Evolutionary conservation across 306 rosid species (phyloP).

Genomic region (Aeschynomene evenia): DNA sequence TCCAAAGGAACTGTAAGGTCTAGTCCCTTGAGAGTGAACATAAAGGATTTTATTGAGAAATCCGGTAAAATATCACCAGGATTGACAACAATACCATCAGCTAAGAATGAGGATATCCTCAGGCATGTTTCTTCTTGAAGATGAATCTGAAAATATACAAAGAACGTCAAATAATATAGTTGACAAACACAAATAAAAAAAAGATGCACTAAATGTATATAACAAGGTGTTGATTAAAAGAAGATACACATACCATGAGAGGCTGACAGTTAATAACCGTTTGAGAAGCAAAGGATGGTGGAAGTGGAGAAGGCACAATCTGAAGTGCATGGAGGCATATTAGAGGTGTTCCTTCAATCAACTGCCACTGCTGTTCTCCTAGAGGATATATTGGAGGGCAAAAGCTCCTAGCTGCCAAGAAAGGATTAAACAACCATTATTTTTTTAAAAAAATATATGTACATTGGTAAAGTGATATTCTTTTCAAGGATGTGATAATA

Average conservation of each 20-base stretch:
- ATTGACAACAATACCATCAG: constrained; percentile 80
- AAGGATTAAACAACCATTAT: constrained; percentile 33
- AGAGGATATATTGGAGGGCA: constrained; percentile 92
- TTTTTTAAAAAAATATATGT: constrained; percentile 14
- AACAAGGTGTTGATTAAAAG: constrained; percentile 15
- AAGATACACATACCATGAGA: constrained; percentile 61
- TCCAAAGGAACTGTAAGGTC: constrained; percentile 78
- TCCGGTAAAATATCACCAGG: constrained; percentile 85
- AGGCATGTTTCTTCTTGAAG: constrained; percentile 92
- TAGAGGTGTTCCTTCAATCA: constrained; percentile 64
- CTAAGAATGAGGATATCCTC: constrained; percentile 88
- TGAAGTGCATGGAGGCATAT: constrained; percentile 77
- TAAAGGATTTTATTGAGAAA: constrained; percentile 72
- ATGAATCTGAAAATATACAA: constrained; percentile 56
- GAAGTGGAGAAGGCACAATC: constrained; percentile 81
- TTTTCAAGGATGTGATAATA: constrained; percentile 12
- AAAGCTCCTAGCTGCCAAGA: constrained; percentile 70
- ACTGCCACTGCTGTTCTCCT: constrained; percentile 69
- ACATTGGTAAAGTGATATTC: constrained; percentile 1
- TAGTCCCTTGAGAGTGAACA: constrained; percentile 65
- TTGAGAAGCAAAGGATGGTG: constrained; percentile 84
- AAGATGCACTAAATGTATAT: not conserved
- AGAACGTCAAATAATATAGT: constrained; percentile 18
- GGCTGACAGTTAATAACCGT: constrained; percentile 91
- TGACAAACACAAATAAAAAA: constrained; percentile 9